Evolutionary conservation across 2,329 filamentous ascomycete species (phyloP), one percentile per base, ranked within the genome.

Genomic region (Cladophialophora bantiana): DNA sequence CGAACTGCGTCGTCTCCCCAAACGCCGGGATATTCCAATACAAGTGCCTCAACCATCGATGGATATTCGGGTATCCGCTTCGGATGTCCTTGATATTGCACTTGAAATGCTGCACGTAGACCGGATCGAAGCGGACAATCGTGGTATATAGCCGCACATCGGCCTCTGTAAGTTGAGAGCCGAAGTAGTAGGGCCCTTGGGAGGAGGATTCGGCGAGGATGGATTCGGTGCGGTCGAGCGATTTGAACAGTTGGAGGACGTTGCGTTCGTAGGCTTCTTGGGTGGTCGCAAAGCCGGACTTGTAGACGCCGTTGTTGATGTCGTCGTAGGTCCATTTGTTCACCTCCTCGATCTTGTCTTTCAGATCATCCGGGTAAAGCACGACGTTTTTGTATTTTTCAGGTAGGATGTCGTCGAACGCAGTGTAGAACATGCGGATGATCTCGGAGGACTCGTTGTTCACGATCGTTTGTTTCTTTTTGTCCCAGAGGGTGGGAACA

Each of bases 401-500:
- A 0, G 85, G 85, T 31, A 94, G 77, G 40, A 92, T 76, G 70
- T 86, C 85, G 77, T 98, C 89, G 76, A 98, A 98, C 77, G 88
- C 91, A 50, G 84, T 85, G 76, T 91, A 91, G 68, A 97, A 83
- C 91, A 97, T 96, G 76, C 94, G 89, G 77, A 97, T 89, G 77
- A 97, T 97, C 81, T 97, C 94, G 72, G 89, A 89, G 78, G 90
- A 83, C 84, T 97, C 94, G 73, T 97, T 97, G 86, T 86, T 95
- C 69, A 97, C 93, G 75, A 97, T 96, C 38, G 83, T 86, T 74
- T 89, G 85, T 60, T 82, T 82, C 75, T 89, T 86, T 75, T 87
- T 89, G 71, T 92, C 89, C 82, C 87, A 91, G 63, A 97, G 83
- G 2, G 92, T 90, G 0, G 94, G 94, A 15, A 97, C 94, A 0